Percentiles rank a stretch among this genome's conserved stretches.
phyloP scores from a whole-genome alignment of 768 basidiomycete genomes.

The Erythrobasidium yunnanense region DNA sequence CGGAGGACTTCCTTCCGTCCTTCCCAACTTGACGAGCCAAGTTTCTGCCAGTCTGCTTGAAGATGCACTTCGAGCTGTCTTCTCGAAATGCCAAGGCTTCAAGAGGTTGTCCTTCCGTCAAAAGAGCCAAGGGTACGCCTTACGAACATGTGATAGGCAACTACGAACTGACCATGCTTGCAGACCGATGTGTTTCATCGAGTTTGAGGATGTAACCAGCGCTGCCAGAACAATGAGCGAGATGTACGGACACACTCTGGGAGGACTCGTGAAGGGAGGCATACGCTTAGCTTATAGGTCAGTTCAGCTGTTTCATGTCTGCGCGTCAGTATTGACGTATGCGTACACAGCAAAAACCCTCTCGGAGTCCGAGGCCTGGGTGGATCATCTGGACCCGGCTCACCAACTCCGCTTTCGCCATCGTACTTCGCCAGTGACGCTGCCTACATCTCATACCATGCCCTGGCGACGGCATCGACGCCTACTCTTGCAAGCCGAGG shows the following conservation, averaged over 20 bases:
- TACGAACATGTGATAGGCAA: not conserved
- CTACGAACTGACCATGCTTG: conserved; percentile 38
- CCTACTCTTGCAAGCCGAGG: not conserved
- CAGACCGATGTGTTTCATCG: conserved; percentile 98
- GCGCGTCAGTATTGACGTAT: no score
- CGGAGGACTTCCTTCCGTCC: conserved; percentile 77
- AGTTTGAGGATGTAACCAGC: conserved; percentile 82
- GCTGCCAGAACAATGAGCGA: conserved; percentile 82
- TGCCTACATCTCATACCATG: not conserved
- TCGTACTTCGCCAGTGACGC: conserved; percentile 18
- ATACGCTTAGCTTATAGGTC: conserved; percentile 72
- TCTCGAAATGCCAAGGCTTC: conserved; percentile 68
- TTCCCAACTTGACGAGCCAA: conserved; percentile 41
- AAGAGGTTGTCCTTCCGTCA: conserved; percentile 87
- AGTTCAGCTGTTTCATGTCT: no score
- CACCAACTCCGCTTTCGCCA: conserved; percentile 13
- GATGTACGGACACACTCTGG: conserved; percentile 79
- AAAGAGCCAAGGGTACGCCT: conserved; percentile 50
- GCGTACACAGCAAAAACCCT: conserved; percentile 49
- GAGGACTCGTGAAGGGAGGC: conserved; percentile 82
- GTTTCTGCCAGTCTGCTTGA: conserved; percentile 73
- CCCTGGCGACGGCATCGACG: not conserved
- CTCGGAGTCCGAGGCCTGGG: conserved; percentile 13
- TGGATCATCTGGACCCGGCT: conserved; percentile 2
- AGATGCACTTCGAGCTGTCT: conserved; percentile 71